phyloP scores from a whole-genome alignment of 1,284 basidiomycete species.

The Violaceomyces palustris region DNA sequence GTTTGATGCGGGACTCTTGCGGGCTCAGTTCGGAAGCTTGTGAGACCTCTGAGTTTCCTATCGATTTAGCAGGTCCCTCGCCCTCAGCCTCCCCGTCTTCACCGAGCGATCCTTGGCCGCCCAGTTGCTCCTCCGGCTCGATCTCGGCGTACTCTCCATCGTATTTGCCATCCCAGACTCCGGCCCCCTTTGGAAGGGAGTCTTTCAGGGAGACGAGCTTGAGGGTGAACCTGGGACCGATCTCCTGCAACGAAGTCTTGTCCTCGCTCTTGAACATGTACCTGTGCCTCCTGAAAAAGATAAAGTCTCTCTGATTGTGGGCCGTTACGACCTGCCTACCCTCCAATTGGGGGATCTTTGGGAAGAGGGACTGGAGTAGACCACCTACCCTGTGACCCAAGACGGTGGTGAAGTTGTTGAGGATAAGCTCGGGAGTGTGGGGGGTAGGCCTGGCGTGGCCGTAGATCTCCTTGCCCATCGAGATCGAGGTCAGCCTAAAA shows the following conservation, averaged over 20 bases:
- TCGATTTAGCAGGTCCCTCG: too few relatives aligned
- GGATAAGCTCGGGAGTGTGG: constrained; percentile 89
- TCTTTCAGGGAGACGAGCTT: constrained; percentile 85
- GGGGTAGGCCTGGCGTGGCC: constrained; percentile 87
- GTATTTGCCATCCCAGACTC: constrained; percentile 62
- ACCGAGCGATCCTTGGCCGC: constrained; percentile 1
- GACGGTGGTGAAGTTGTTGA: constrained; percentile 91
- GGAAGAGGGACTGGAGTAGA: constrained; percentile 92
- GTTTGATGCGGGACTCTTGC: too few relatives aligned
- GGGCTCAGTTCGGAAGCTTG: too few relatives aligned
- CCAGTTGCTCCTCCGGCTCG: constrained; percentile 47
- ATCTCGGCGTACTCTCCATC: constrained; percentile 35
- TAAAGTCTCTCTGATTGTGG: constrained; percentile 95
- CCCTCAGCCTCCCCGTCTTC: background rate
- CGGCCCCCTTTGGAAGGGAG: constrained; percentile 65
- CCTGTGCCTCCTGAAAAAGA: constrained; percentile 94
- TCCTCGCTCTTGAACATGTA: constrained; percentile 77
- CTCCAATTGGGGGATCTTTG: constrained; percentile 88
- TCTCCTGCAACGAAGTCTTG: constrained; percentile 91
- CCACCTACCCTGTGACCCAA: constrained; percentile 87
- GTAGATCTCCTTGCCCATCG: constrained; percentile 72
- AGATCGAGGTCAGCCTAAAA: constrained; percentile 87
- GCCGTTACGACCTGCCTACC: constrained; percentile 95
- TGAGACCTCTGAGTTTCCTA: too few relatives aligned
- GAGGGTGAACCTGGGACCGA: constrained; percentile 92